Percentiles rank a stretch among this genome's conserved stretches.
These are phyloP conservation scores for Nitzschia palea DNA, from an alignment of 108 stramenopile species.

Conservation along the genomic window DNA sequence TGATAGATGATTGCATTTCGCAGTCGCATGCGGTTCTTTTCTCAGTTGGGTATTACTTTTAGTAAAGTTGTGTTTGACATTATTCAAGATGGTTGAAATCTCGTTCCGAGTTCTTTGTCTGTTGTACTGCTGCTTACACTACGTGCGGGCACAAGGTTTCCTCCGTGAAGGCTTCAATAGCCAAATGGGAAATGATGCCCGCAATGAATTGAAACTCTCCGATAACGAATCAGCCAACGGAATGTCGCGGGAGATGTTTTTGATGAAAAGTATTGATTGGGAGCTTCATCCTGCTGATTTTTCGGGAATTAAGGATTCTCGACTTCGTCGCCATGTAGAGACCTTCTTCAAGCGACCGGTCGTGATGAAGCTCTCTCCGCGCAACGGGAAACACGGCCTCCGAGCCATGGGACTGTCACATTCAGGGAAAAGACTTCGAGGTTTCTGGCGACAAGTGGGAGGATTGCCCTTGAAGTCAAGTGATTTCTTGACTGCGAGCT, in stretches of 20 bases:
- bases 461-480: background rate
- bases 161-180: slow-evolving; percentile 37
- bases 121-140: background rate
- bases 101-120: background rate
- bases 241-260: slow-evolving; percentile 48
- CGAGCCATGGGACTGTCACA: slow-evolving; percentile 33
- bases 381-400: slow-evolving; percentile 32
- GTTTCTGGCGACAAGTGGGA: slow-evolving; percentile 37
- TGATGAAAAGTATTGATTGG: slow-evolving; percentile 42
- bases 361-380: slow-evolving; percentile 27
- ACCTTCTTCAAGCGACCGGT: slow-evolving; percentile 31
- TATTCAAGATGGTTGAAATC: background rate
- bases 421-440: slow-evolving; percentile 44
- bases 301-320: slow-evolving; percentile 11
- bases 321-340: slow-evolving; percentile 27
- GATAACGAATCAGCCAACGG: slow-evolving; percentile 27
- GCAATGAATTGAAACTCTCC: slow-evolving; percentile 21
- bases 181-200: slow-evolving; percentile 34
- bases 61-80: too few relatives aligned
- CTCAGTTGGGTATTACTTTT: too few relatives aligned
- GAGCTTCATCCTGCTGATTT: slow-evolving; percentile 33
- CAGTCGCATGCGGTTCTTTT: too few relatives aligned
- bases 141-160: slow-evolving; percentile 23
- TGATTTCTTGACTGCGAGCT: slow-evolving; percentile 31
- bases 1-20: too few relatives aligned